Percentiles rank a stretch among this genome's conserved stretches.
These are phyloP conservation scores for Pyrenula massariospora DNA, from an alignment of 495 filamentous ascomycete genomes.

Conservation along the genomic window DNA sequence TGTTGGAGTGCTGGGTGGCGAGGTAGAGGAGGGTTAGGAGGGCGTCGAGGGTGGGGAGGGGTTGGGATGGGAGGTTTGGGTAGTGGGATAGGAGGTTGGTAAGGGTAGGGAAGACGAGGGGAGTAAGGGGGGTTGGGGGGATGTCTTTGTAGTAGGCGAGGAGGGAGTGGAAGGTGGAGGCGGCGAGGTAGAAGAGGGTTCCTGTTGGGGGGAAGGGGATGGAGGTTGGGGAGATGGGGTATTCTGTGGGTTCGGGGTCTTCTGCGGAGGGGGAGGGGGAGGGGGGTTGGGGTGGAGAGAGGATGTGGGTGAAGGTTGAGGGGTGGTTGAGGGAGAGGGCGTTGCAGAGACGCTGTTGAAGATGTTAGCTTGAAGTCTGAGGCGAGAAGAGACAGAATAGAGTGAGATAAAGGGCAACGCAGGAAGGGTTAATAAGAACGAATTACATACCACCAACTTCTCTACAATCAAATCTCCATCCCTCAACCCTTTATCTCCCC, in stretches of 20 bases:
- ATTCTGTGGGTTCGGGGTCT: conserved; percentile 2
- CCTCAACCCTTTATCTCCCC: conserved; percentile 47
- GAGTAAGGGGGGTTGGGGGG: neutral
- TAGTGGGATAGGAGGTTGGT: conserved; percentile 17
- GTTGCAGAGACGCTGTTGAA: neutral
- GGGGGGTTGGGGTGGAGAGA: neutral
- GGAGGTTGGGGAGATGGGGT: conserved; percentile 11
- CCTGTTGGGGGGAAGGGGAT: conserved; percentile 16
- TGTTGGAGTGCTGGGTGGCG: conserved; percentile 9
- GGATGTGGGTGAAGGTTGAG: neutral
- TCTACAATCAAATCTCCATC: conserved; percentile 61
- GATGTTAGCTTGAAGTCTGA: neutral
- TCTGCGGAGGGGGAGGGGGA: neutral
- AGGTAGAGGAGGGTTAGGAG: conserved; percentile 26
- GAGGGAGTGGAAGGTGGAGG: conserved; percentile 16
- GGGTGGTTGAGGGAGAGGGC: neutral
- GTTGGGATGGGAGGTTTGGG: conserved; percentile 18
- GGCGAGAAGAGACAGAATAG: conserved; percentile 24
- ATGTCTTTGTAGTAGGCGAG: conserved; percentile 11
- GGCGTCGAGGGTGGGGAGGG: conserved; percentile 30
- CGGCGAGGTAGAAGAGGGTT: conserved; percentile 24
- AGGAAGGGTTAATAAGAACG: conserved; percentile 43
- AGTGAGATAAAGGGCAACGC: conserved; percentile 31
- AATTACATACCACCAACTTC: conserved; percentile 40
- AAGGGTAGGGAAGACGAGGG: conserved; percentile 3